Evolutionary conservation across 2,329 filamentous ascomycete genomes (phyloP), one percentile per base, ranked within the genome.

Genomic region (Diaporthe capsici): DNA sequence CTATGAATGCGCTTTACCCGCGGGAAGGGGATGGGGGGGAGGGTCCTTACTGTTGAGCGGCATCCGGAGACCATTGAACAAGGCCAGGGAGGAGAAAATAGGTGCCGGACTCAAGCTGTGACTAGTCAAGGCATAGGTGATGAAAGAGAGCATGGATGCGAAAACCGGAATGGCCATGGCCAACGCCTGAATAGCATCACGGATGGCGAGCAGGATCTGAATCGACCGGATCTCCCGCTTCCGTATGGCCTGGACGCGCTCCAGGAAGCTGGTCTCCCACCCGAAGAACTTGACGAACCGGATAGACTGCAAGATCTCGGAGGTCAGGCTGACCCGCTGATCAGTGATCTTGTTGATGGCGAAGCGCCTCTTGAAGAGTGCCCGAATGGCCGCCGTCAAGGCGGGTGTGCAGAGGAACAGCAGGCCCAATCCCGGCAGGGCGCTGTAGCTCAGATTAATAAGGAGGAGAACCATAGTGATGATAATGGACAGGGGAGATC

Each of bases 241-340:
- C 75, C 96, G 91, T 76, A 98, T 94, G 34, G 92, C 89, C 70
- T 91, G 90, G 20, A 98, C 88, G 17, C 95, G 92, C 71, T 92
- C 88, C 20, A 98, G 86, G 81, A 98, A 98, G 47, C 94, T 94
- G 75, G 90, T 93, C 82, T 98, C 96, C 96, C 96, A 98, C 12
- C 95, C 96, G 82, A 98, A 98, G 83, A 92, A 98, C 83, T 98
- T 98, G 85, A 98, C 96, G 81, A 98, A 98, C 37, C 96, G 91
- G 37, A 98, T 95, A 0, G 95, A 94, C 79, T 95, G 93, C 17
- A 98, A 82, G 67, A 98, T 98, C 82, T 98, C 96, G 82, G 98
- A 96, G 0, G 95, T 98, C 42, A 98, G 87, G 71, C 94, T 94
- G 9, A 98, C 96, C 78, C 96, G 92, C 84, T 97, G 94, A 82